A percentile compares a stretch with the other conserved stretches of the same genome.
These are phyloP conservation scores for Apophysomyces variabilis DNA, from an alignment of 371 early-diverging fungal genomes.

Conservation along the genomic window DNA sequence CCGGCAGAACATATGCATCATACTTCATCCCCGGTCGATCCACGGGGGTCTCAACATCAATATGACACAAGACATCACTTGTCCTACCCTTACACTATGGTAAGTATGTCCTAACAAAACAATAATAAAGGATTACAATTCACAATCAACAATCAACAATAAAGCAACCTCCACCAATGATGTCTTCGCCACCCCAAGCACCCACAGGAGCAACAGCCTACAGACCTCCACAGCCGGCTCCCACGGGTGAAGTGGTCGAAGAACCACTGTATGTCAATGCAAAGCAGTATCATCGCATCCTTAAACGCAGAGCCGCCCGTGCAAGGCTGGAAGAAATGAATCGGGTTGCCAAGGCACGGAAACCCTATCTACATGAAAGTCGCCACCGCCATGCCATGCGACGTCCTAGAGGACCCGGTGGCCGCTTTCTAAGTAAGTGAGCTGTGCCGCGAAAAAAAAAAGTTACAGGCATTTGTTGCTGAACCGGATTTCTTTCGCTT, in stretches of 20 bases:
- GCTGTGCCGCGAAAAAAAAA: neutral
- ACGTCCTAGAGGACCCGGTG: constrained; percentile 91
- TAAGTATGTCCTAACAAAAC: neutral
- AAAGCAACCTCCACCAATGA: constrained; percentile 9
- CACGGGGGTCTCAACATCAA: constrained; percentile 7
- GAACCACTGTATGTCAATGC: constrained; percentile 90
- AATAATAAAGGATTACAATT: neutral
- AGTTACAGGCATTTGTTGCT: neutral
- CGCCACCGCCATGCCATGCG: constrained; percentile 97
- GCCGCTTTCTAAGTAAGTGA: constrained; percentile 71
- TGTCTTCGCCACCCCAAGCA: constrained; percentile 5
- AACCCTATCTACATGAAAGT: constrained; percentile 94
- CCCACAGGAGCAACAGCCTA: constrained; percentile 1
- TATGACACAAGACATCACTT: constrained; percentile 6
- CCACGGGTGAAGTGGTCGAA: constrained; percentile 48
- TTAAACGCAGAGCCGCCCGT: constrained; percentile 82
- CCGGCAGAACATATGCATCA: constrained; percentile 9
- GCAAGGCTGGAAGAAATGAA: constrained; percentile 65
- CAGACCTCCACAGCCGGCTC: constrained; percentile 5
- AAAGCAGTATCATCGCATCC: constrained; percentile 91
- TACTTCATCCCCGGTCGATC: constrained; percentile 1
- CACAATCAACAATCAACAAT: neutral
- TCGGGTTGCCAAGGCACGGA: constrained; percentile 57
- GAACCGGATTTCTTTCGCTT: neutral
- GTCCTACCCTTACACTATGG: constrained; percentile 3